Percentiles rank a stretch among this genome's conserved stretches.
These are phyloP conservation scores for Backusella liffmaniae DNA, from an alignment of 192 early-diverging fungal species.

Conservation along the genomic window DNA sequence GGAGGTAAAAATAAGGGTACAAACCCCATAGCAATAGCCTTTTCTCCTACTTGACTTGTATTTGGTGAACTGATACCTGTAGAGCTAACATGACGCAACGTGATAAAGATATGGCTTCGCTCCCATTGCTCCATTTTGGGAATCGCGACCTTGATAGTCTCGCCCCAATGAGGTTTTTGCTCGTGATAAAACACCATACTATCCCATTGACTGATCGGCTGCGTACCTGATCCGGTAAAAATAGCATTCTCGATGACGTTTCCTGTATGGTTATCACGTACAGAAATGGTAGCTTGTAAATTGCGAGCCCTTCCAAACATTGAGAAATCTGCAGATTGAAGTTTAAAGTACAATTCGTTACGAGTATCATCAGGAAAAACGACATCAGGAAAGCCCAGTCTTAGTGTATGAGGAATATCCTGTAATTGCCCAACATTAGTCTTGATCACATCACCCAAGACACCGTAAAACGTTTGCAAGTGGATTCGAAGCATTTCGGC, in stretches of 20 bases:
- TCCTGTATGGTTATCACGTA: slow-evolving; percentile 52
- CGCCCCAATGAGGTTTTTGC: slow-evolving; percentile 57
- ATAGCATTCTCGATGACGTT: slow-evolving; percentile 55
- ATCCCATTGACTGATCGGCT: slow-evolving; percentile 44
- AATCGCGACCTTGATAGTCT: slow-evolving; percentile 65
- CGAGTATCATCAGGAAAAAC: slow-evolving; percentile 51
- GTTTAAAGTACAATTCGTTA: slow-evolving; percentile 62
- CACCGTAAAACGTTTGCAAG: slow-evolving; percentile 45
- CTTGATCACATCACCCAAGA: slow-evolving; percentile 39
- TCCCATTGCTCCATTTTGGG: slow-evolving; percentile 46
- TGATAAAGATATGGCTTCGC: slow-evolving; percentile 58
- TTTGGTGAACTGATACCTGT: neutral
- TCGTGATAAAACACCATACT: slow-evolving; percentile 62
- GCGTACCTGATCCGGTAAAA: slow-evolving; percentile 40
- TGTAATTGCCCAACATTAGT: slow-evolving; percentile 42
- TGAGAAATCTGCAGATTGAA: slow-evolving; percentile 57
- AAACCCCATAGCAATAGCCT: slow-evolving; percentile 61
- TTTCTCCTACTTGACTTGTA: slow-evolving; percentile 29
- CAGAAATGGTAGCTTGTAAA: slow-evolving; percentile 58
- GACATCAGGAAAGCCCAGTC: slow-evolving; percentile 61
- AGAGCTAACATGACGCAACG: slow-evolving; percentile 51
- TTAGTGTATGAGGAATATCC: slow-evolving; percentile 44
- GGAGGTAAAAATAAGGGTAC: slow-evolving; percentile 52
- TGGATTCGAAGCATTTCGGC: slow-evolving; percentile 48
- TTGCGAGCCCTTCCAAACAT: slow-evolving; percentile 48